phyloP scores from a whole-genome alignment of 495 filamentous ascomycete species.

The Aspergillus ostianus region DNA sequence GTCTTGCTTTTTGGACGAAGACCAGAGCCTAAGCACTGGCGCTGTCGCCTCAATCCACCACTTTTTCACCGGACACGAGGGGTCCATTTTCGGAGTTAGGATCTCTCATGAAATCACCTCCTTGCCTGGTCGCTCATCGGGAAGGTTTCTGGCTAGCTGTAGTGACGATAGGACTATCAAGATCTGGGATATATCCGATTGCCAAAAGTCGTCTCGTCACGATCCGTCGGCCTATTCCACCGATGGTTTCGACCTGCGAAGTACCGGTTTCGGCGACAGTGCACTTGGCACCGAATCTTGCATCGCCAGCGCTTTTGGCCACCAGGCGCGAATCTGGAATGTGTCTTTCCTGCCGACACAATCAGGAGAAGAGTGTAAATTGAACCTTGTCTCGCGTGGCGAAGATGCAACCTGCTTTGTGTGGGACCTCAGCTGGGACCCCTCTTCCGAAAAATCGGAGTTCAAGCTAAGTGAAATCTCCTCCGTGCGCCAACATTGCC shows the following conservation, averaged over 20 bases:
- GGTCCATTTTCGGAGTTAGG: conserved; percentile 84
- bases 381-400: conserved; percentile 66
- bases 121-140: conserved; percentile 29
- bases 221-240: conserved; percentile 41
- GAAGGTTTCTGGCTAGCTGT: conserved; percentile 77
- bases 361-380: conserved; percentile 14
- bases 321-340: conserved; percentile 86
- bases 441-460: conserved; percentile 14
- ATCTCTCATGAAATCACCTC: conserved; percentile 62
- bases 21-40: conserved; percentile 8
- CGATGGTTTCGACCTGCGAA: conserved; percentile 43
- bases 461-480: conserved; percentile 50
- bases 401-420: conserved; percentile 73
- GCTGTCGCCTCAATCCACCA: conserved; percentile 53
- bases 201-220: conserved; percentile 29
- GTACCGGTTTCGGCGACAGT: conserved; percentile 40
- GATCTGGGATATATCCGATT: conserved; percentile 76
- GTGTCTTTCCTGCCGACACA: conserved; percentile 59
- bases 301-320: conserved; percentile 74
- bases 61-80: conserved; percentile 85
- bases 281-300: conserved; percentile 32
- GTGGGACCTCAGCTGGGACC: conserved; percentile 59
- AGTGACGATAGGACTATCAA: conserved; percentile 92
- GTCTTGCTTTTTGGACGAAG: conserved; percentile 56
- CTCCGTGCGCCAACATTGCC: conserved; percentile 63